Base-by-base conservation (phyloP, 164 flowering plant species). In the Akebia trifoliata region DNA sequence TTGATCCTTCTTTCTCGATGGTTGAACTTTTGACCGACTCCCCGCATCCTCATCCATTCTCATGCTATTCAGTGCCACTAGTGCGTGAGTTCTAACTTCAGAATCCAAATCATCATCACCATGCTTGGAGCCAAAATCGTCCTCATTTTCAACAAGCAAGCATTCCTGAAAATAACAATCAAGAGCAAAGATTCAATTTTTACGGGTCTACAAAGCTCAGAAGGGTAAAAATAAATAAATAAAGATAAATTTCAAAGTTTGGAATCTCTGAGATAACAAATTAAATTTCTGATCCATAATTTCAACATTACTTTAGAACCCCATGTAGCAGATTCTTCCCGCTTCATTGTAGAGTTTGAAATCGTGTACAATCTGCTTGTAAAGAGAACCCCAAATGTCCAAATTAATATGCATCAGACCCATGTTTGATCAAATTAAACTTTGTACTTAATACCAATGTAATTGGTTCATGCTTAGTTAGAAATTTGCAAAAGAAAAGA, bases 121-220 rank as follows among this genome's bases (percentile, higher is more conserved):
- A 51, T 55, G 53, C 39, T 74, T 76, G 55, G 57, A 60, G 30
- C 68, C 68, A 56, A 46, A 69, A 8, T 72, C 77, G 48, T 65
- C 69, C 57, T 75, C 78, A 43, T 72, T 61, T 40, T 77, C 85
- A 58, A 57, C 79, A 48, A 32, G 52, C 50, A 61, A 17, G 49
- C 21, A 64, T 9, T 61, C 72, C 81, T 84, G 29, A 54, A 14
- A 54, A 47, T 43, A 42, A 69, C 14, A 56, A 62, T 6, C 39
- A 44, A 48, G 21, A 14, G 22, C 25, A 29, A 28, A 54, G 36
- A 30, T 45, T 65, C 48, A 40, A 60, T 47, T 48, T 14, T 48
- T 20, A 6, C 2, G 52, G 15, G 30, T 12, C 45, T 35, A 50
- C 21, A 51, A n/a, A 37, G 35, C 18, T 11, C 45, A 28, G 18